phyloP scores from a whole-genome alignment of 192 early-diverging fungal species.

The Rhizophagus sp. region DNA sequence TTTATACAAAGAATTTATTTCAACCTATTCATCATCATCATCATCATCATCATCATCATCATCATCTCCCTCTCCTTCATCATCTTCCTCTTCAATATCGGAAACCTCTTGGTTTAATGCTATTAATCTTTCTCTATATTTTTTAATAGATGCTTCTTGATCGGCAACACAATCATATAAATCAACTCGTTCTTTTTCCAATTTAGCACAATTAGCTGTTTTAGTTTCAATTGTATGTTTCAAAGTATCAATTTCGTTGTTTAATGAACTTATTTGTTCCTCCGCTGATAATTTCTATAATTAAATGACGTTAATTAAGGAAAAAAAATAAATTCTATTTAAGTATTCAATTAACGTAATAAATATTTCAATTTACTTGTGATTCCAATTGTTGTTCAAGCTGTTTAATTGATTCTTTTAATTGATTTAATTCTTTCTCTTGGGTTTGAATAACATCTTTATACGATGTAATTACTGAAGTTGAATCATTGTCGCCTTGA shows the following conservation, averaged over 20 bases:
- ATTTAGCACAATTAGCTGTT: slow-evolving; percentile 35
- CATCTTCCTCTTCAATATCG: slow-evolving; percentile 61
- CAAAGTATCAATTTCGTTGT: slow-evolving; percentile 12
- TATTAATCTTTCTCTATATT: slow-evolving; percentile 53
- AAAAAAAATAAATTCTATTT: not conserved
- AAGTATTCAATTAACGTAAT: not conserved
- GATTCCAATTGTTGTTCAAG: slow-evolving; percentile 8
- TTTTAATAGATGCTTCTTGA: slow-evolving; percentile 69
- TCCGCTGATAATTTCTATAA: slow-evolving; percentile 30
- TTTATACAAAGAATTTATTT: too few species aligned
- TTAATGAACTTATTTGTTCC: slow-evolving; percentile 28
- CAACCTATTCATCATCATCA: not conserved
- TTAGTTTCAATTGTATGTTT: slow-evolving; percentile 19
- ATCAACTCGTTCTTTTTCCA: slow-evolving; percentile 82
- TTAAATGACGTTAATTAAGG: not conserved
- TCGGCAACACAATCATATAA: slow-evolving; percentile 82
- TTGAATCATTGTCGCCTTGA: slow-evolving; percentile 33
- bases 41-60: not conserved
- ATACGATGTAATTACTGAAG: not conserved
- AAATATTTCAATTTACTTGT: slow-evolving; percentile 3
- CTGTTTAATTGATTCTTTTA: slow-evolving; percentile 26
- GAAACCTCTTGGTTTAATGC: slow-evolving; percentile 54
- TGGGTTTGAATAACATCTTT: slow-evolving; percentile 31
- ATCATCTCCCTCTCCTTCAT: slow-evolving; percentile 49
- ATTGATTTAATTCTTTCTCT: slow-evolving; percentile 19